These are phyloP conservation scores for Saccharomycopsis malanga DNA, from an alignment of 805 yeast species.

Conservation along the genomic window DNA sequence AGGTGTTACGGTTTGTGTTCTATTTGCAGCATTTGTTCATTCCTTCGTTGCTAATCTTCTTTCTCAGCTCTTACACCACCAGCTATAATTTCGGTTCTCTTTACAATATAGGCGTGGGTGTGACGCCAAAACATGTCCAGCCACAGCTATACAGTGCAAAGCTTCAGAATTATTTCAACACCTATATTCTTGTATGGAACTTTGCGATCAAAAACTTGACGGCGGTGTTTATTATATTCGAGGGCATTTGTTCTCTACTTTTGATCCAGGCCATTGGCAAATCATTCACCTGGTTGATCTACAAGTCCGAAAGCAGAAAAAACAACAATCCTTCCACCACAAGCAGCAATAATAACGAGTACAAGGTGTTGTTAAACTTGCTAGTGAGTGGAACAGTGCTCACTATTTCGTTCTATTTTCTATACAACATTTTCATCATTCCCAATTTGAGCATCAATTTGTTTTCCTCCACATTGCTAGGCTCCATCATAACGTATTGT, in stretches of 20 bases:
- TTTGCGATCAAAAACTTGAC: constrained; percentile 69
- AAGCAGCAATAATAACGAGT: constrained; percentile 44
- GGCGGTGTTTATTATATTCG: constrained; percentile 80
- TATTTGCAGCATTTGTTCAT: constrained; percentile 76
- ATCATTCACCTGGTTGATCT: constrained; percentile 61
- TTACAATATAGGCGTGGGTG: constrained; percentile 16
- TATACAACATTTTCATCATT: constrained; percentile 75
- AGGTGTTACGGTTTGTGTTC: constrained; percentile 41
- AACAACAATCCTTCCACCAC: constrained; percentile 4
- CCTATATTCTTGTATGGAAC: constrained; percentile 50
- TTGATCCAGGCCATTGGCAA: constrained; percentile 93
- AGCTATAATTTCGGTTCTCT: constrained; percentile 21
- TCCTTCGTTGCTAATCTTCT: constrained; percentile 72
- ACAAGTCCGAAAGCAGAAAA: constrained; percentile 20
- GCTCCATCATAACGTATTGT: constrained; percentile 75
- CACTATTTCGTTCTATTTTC: constrained; percentile 68
- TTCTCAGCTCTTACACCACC: constrained; percentile 47
- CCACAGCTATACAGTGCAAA: constrained; percentile 11
- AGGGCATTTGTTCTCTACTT: constrained; percentile 87
- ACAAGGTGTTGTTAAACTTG: constrained; percentile 71
- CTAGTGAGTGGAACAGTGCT: constrained; percentile 67
- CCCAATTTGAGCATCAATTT: constrained; percentile 61
- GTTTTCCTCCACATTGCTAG: constrained; percentile 74
- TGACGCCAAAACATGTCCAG: constrained; percentile 12
- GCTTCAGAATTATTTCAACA: constrained; percentile 33